Evolutionary conservation across 139 green algal species (phyloP).

Genomic region (Picochlorum sp.): DNA sequence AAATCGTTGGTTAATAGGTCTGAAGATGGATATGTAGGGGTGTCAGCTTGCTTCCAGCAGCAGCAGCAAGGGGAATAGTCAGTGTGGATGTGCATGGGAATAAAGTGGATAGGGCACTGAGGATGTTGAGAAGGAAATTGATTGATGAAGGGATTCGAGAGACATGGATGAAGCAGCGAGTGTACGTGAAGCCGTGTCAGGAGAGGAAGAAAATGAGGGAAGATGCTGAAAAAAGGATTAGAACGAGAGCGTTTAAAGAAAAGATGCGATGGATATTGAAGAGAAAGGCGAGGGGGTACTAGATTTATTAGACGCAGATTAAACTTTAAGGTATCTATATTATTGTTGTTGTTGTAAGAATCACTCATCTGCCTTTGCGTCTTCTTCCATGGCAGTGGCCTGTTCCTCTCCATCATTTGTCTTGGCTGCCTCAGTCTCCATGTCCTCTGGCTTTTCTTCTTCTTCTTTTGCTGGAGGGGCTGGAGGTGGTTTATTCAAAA

Average conservation of each 20-base stretch:
- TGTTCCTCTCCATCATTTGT: neutral
- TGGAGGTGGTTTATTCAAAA: conserved; percentile 77
- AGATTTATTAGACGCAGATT: neutral
- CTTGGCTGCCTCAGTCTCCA: neutral
- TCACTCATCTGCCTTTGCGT: conserved; percentile 27
- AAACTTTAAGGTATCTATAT: neutral
- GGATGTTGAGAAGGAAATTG: conserved; percentile 15
- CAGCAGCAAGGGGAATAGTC: conserved; percentile 7
- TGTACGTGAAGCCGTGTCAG: conserved; percentile 30
- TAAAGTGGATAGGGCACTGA: conserved; percentile 24
- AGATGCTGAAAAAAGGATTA: conserved; percentile 9
- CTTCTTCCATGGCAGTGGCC: conserved; percentile 4
- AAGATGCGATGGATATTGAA: conserved; percentile 37
- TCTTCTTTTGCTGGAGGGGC: conserved; percentile 20
- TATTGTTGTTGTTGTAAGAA: neutral
- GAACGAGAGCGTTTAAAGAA: conserved; percentile 21
- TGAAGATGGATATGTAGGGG: no score
- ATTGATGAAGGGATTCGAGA: conserved; percentile 22
- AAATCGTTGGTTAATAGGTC: no score
- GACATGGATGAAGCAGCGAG: conserved; percentile 5
- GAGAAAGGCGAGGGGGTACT: conserved; percentile 13
- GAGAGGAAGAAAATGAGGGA: conserved; percentile 16
- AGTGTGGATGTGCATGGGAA: conserved; percentile 19
- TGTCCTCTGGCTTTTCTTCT: neutral
- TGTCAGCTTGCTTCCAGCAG: neutral